A percentile compares a stretch with the other conserved stretches of the same genome.
phyloP scores from a whole-genome alignment of 371 early-diverging fungal genomes.

The Blastocladiella emersonii region DNA sequence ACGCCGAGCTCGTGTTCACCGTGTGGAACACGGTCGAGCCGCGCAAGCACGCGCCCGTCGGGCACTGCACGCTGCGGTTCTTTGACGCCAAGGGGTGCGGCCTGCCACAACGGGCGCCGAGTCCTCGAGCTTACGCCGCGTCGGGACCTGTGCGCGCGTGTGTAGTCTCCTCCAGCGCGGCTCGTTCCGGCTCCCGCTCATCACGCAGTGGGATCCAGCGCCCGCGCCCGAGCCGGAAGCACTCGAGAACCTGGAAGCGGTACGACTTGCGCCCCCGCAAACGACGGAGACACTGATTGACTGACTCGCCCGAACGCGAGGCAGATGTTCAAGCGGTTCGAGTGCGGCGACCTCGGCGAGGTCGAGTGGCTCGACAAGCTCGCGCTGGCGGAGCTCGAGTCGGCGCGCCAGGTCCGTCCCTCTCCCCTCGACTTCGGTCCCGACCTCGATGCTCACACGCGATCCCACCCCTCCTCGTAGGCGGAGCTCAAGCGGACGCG shows the following conservation, averaged over 20 bases:
- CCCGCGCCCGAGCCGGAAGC: constrained; percentile 41
- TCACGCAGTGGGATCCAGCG: constrained; percentile 5
- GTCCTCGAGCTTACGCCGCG: too few relatives aligned
- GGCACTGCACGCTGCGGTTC: not conserved
- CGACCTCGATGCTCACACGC: not conserved
- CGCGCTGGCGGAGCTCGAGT: constrained; percentile 67
- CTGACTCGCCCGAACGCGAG: not conserved
- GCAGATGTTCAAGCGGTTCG: constrained; percentile 64
- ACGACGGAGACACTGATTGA: constrained; percentile 60
- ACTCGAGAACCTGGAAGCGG: constrained; percentile 44
- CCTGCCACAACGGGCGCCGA: not conserved
- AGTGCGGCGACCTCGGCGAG: constrained; percentile 66
- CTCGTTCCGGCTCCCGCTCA: not conserved
- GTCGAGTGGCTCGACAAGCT: constrained; percentile 85
- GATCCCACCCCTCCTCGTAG: constrained; percentile 23
- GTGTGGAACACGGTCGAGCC: constrained; percentile 71
- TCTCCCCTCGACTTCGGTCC: not conserved
- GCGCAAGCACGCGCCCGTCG: constrained; percentile 30
- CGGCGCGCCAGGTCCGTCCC: constrained; percentile 45
- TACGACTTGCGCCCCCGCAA: constrained; percentile 27
- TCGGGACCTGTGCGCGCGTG: too few relatives aligned
- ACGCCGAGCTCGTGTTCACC: constrained; percentile 54
- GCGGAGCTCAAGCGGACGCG: too few relatives aligned
- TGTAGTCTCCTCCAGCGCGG: constrained; percentile 12
- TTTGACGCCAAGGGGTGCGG: not conserved